phyloP scores from a whole-genome alignment of 176 grass and related monocot species.

The Chloris gayana region DNA sequence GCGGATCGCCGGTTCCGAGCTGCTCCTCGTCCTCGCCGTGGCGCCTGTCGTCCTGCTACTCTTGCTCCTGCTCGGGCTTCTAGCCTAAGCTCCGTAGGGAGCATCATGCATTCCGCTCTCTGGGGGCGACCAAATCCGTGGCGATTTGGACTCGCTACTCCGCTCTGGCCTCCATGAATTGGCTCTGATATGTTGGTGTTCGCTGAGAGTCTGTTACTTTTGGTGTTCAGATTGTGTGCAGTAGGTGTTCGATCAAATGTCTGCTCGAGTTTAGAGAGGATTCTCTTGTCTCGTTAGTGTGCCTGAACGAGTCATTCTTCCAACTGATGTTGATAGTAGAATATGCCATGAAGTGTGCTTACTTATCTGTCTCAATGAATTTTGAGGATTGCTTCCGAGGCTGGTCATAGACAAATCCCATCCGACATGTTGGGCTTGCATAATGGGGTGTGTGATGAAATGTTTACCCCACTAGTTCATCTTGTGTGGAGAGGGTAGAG shows the following conservation, averaged over 20 bases:
- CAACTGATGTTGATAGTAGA: not conserved
- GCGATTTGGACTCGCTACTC: not conserved
- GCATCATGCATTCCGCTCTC: not conserved
- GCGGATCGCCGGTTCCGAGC: not conserved
- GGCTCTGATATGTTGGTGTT: not conserved
- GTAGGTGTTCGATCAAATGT: constrained; percentile 31
- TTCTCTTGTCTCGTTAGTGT: not conserved
- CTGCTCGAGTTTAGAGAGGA: not conserved
- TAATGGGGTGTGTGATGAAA: not conserved
- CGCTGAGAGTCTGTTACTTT: not conserved
- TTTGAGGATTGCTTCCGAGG: not conserved
- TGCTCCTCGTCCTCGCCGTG: constrained; percentile 46
- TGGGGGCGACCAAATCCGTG: not conserved
- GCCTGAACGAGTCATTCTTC: not conserved
- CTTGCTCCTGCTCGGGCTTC: constrained; percentile 45
- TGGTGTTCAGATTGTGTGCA: not conserved
- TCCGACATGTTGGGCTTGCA: not conserved
- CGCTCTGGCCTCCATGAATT: constrained; percentile 10
- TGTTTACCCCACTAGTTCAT: not conserved
- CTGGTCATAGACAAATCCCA: not conserved
- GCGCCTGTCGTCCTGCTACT: constrained; percentile 36
- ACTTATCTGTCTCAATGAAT: not conserved
- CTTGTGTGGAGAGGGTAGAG: not conserved
- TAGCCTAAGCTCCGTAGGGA: not conserved
- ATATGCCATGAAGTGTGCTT: not conserved